Evolutionary conservation across 2,329 filamentous ascomycete species (phyloP).

Genomic region (Aspergillus aculeatinus): DNA sequence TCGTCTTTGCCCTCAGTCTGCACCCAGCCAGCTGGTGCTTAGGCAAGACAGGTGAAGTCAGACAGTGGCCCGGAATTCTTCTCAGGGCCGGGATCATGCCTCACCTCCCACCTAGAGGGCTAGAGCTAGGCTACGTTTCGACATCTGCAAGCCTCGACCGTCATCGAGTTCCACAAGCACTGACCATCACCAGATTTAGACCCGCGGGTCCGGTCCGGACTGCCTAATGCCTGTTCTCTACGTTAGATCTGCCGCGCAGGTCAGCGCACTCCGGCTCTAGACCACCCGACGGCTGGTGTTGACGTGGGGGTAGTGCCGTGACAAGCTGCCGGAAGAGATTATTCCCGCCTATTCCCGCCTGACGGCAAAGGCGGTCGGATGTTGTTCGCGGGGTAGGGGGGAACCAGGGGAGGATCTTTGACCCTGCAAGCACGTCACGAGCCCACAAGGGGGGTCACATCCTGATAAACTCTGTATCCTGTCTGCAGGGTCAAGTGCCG

Average conservation of each 20-base stretch:
- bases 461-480: conserved; percentile 6
- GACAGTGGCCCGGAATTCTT: neutral
- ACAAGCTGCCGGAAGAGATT: conserved; percentile 2
- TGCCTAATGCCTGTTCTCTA: conserved; percentile 5
- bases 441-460: neutral
- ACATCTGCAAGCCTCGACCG: neutral
- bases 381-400: neutral
- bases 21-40: neutral
- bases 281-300: conserved; percentile 4
- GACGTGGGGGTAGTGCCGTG: conserved; percentile 3
- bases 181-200: conserved; percentile 12
- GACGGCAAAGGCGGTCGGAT: conserved; percentile 1
- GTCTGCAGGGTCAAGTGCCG: neutral
- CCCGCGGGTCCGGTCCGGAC: conserved; percentile 2
- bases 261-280: conserved; percentile 7
- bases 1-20: neutral
- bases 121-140: neutral
- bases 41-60: neutral
- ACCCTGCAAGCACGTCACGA: no score
- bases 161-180: conserved; percentile 16
- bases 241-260: conserved; percentile 4
- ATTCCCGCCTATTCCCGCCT: conserved; percentile 2
- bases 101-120: no score
- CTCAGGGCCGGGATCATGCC: no score
- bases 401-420: neutral